Percentiles rank a stretch among this genome's conserved stretches.
These are phyloP conservation scores for Didymella lethalis DNA, from an alignment of 2,329 filamentous ascomycete genomes.

Conservation along the genomic window DNA sequence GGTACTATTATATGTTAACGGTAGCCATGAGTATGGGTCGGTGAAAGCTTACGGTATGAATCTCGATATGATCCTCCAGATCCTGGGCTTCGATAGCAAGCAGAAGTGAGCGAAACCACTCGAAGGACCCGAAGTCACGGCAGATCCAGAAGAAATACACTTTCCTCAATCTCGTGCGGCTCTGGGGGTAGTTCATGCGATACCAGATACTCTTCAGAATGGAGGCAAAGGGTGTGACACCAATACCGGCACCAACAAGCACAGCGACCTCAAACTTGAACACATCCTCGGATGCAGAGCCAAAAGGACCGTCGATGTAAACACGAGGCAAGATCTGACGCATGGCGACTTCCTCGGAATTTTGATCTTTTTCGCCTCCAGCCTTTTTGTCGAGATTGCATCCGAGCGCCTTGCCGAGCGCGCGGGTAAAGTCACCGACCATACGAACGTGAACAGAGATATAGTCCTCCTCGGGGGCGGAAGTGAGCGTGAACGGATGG, in stretches of 20 bases:
- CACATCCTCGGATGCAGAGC: conserved; percentile 85
- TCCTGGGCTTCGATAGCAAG: conserved; percentile 88
- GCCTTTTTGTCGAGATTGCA: conserved; percentile 73
- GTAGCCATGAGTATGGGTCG: neutral
- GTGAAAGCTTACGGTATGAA: conserved; percentile 68
- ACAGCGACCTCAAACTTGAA: conserved; percentile 70
- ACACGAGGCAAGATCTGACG: conserved; percentile 78
- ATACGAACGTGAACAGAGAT: conserved; percentile 86
- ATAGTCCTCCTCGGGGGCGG: conserved; percentile 87
- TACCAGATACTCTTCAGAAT: conserved; percentile 88
- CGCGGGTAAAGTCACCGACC: conserved; percentile 81
- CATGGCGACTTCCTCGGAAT: conserved; percentile 71
- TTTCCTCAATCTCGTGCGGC: conserved; percentile 80
- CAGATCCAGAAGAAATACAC: conserved; percentile 96
- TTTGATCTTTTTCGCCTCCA: conserved; percentile 57
- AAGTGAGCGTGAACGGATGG: conserved; percentile 86
- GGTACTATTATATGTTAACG: conserved; percentile 61
- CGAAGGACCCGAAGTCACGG: conserved; percentile 85
- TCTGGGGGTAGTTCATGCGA: conserved; percentile 85
- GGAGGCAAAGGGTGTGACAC: conserved; percentile 61
- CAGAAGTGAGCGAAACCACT: conserved; percentile 87
- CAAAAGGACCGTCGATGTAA: conserved; percentile 85
- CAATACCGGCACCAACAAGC: conserved; percentile 60
- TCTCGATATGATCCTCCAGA: conserved; percentile 83
- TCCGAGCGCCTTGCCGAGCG: conserved; percentile 73